Base-by-base conservation (phyloP, 768 basidiomycete species). In the Phlebiopsis flavidoalba region DNA sequence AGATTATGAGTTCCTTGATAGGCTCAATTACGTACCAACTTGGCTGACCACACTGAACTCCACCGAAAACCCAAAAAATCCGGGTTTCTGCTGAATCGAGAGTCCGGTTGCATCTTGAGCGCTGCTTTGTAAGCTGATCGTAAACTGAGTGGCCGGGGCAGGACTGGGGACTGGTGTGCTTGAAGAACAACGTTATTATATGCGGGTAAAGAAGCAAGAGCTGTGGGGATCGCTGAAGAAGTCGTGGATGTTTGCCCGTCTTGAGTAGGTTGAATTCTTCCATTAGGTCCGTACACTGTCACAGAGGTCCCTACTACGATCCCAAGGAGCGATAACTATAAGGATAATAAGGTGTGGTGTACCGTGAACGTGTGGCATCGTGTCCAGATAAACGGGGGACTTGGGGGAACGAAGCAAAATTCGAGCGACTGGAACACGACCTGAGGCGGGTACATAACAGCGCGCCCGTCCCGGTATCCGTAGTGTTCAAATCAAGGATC, bases 61-160 rank as follows among this genome's bases (percentile, higher is more conserved):
- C 33, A 92, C 79, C 4, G 86, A 88, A 69, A 91, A 91, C 0
- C 88, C 88, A 55, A 85, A 79, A 67, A 90, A 91, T 8, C 83
- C 78, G 15, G 84, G 86, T n/a, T 69, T 65, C 59, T 79, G 78
- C 12, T 69, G 66, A 53, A 79, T 79, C 2, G 79, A 79, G 35
- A 84, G 63, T 8, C 70, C 73, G 1, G 61, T 53, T 46, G 74
- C 69, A 21, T 64, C 63, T 6, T 58, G 60, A 11, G 65, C 67
- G 21, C 56, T 64, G 35, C 49, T 58, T n/a, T 63, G 58, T 6
- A 86, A 71, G 57, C 76, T 72, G 1, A 87, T 63, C 11, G 70
- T 70, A 63, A 84, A 85, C 33, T 76, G 70, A 0, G 68, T 77
- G 5, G 77, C 67, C 10, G 80, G 73, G 0, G 77, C 64, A 4